Conservation (phyloP, 768 basidiomycete species). For the Mrakia frigida region DNA sequence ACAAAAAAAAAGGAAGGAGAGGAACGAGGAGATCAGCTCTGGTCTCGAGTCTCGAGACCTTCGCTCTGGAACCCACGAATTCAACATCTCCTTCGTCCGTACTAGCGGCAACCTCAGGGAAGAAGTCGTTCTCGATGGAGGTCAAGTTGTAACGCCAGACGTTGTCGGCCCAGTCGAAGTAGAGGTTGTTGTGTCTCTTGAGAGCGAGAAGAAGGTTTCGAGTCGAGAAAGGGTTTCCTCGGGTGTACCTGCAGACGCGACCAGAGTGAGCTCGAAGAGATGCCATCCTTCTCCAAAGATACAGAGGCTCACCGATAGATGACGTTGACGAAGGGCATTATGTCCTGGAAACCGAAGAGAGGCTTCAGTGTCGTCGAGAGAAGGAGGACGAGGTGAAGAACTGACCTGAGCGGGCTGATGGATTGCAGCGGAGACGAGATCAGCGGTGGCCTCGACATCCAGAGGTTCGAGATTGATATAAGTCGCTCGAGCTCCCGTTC, state of each 20-base stretch:
- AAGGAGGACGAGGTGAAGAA: too few species aligned
- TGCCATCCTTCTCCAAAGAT: conserved; percentile 35
- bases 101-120: conserved; percentile 47
- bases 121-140: conserved; percentile 54
- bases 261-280: neutral
- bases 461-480: conserved; percentile 66
- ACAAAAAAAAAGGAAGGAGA: neutral
- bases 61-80: conserved; percentile 44
- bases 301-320: conserved; percentile 45
- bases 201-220: conserved; percentile 60
- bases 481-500: conserved; percentile 55
- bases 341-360: conserved; percentile 43
- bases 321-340: conserved; percentile 53
- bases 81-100: conserved; percentile 58
- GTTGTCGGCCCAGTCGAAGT: conserved; percentile 61
- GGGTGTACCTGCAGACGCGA: conserved; percentile 42
- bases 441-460: conserved; percentile 54
- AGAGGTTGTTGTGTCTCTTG: conserved; percentile 57
- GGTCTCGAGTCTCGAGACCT: too few species aligned
- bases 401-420: conserved; percentile 52
- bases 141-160: conserved; percentile 60
- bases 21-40: neutral
- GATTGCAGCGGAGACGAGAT: conserved; percentile 60
- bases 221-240: conserved; percentile 66
- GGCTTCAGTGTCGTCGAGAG: too few species aligned